phyloP scores from a whole-genome alignment of 257 asterid genomes.

The Oldenlandia corymbosa region DNA sequence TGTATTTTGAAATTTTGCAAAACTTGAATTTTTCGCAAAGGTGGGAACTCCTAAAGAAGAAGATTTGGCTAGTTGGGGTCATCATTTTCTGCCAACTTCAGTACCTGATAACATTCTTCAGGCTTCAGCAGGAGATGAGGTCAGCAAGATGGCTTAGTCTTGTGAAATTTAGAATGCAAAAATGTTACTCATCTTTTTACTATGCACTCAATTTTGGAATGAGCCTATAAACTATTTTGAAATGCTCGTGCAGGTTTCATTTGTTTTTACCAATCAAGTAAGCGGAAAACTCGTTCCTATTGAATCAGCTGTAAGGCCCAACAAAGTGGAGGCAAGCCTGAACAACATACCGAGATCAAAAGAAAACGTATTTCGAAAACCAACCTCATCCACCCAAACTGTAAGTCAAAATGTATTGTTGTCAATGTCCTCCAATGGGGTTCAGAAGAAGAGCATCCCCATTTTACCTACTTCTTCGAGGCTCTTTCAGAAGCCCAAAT shows the following conservation, averaged over 20 bases:
- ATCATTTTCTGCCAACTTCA: slow-evolving; percentile 71
- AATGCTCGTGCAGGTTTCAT: slow-evolving; percentile 60
- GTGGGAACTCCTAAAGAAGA: slow-evolving; percentile 95
- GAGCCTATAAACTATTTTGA: slow-evolving; percentile 1
- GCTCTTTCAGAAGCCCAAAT: slow-evolving; percentile 43
- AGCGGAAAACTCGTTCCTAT: slow-evolving; percentile 86
- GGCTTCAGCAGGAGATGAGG: slow-evolving; percentile 96
- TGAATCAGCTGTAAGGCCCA: slow-evolving; percentile 49
- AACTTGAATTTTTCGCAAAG: slow-evolving; percentile 33
- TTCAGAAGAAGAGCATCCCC: slow-evolving; percentile 21
- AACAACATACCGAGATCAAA: slow-evolving; percentile 28
- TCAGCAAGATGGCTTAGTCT: slow-evolving; percentile 22
- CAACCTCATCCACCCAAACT: slow-evolving; percentile 24
- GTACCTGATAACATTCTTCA: slow-evolving; percentile 84
- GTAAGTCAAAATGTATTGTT: slow-evolving; percentile 25
- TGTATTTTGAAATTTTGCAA: slow-evolving; percentile 5
- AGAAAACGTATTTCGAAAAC: slow-evolving; percentile 29
- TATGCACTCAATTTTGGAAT: background rate
- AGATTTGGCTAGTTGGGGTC: slow-evolving; percentile 90
- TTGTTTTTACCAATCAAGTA: slow-evolving; percentile 88
- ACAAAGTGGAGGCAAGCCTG: slow-evolving; percentile 25
- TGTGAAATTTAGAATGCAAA: background rate
- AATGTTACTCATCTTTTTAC: background rate
- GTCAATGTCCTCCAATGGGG: slow-evolving; percentile 27
- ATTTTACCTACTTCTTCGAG: slow-evolving; percentile 30